Evolutionary conservation across 2,329 filamentous ascomycete genomes (phyloP), one percentile per base, ranked within the genome.

Genomic region (Thelonectria olida): DNA sequence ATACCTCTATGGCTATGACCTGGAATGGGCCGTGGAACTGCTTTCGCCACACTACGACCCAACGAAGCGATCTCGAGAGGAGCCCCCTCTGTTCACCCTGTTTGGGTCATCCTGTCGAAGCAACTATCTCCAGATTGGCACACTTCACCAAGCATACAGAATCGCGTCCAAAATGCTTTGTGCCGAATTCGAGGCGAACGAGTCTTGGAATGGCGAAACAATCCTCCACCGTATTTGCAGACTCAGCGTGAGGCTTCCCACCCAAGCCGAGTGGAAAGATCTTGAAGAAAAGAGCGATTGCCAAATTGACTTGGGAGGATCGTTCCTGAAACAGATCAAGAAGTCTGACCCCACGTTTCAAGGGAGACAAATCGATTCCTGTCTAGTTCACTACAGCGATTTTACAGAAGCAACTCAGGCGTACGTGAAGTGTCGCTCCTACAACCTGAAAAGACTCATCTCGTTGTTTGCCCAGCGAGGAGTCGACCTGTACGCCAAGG

Each of bases 161-260:
- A 17, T 44, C 34, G 51, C 41, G 4, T 31, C 12, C 12, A 25
- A 42, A 7, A 31, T 54, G 19, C 17, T 54, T 3, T 36, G 19
- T n/a, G 27, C 25, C 10, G 51, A 38, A 10, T 22, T 44, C 17
- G 25, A 22, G 17, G 39, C 39, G 5, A 25, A 54, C n/a, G 38
- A 44, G n/a, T 9, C 22, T 13, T 20, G 19, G 27, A 19, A 34
- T 25, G 51, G 51, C 8, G 51, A 42, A 20, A 54, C 51, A 5
- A 44, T 54, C n/a, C 51, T 54, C 7, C 51, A 54, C 8, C 51
- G 39, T 8, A 28, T 45, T 19, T 54, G 39, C 25, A 39, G 28
- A 23, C 20, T 54, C 10, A 31, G 20, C 17, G 10, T 44, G 25
- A n/a, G 13, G 20, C 31, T 42, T 7, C 51, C 51, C 3, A 36